Conservation (phyloP, 2,329 filamentous ascomycete species). For the Shiraia sp. region DNA sequence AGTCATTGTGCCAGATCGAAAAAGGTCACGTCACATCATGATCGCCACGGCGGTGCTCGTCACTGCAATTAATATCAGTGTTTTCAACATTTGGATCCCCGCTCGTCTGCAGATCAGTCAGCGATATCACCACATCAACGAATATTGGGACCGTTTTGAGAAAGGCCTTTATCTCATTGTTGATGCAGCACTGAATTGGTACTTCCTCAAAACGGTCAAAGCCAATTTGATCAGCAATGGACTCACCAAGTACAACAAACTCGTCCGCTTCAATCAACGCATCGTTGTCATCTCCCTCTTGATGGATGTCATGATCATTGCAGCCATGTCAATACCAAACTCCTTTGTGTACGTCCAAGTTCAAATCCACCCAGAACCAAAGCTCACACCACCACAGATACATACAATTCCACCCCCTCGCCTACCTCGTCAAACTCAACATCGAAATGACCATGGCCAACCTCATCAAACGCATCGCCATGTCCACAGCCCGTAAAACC, state of each 20-base stretch:
- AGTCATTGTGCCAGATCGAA: conserved; percentile 40
- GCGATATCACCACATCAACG: conserved; percentile 39
- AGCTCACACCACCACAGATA: conserved; percentile 37
- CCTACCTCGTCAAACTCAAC: conserved; percentile 55
- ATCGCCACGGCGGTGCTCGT: conserved; percentile 43
- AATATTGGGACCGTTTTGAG: conserved; percentile 45
- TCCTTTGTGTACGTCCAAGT: conserved; percentile 47
- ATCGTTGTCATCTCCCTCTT: conserved; percentile 55
- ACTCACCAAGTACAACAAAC: conserved; percentile 55
- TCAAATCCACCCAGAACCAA: neutral
- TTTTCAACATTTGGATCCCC: conserved; percentile 48
- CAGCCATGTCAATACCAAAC: conserved; percentile 52
- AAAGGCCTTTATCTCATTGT: conserved; percentile 45
- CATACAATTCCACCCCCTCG: conserved; percentile 56
- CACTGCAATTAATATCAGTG: conserved; percentile 43
- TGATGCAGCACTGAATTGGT: conserved; percentile 45
- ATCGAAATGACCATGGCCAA: conserved; percentile 59
- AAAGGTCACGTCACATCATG: conserved; percentile 39
- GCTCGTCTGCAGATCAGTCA: conserved; percentile 39
- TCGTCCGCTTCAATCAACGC: conserved; percentile 56
- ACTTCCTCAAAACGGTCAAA: conserved; percentile 51
- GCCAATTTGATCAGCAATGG: conserved; percentile 53
- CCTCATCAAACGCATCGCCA: conserved; percentile 49
- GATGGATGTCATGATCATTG: conserved; percentile 56
- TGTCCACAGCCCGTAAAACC: conserved; percentile 33